These are phyloP conservation scores for Camellia granthamiana DNA, from an alignment of 148 eudicot species.

Conservation along the genomic window DNA sequence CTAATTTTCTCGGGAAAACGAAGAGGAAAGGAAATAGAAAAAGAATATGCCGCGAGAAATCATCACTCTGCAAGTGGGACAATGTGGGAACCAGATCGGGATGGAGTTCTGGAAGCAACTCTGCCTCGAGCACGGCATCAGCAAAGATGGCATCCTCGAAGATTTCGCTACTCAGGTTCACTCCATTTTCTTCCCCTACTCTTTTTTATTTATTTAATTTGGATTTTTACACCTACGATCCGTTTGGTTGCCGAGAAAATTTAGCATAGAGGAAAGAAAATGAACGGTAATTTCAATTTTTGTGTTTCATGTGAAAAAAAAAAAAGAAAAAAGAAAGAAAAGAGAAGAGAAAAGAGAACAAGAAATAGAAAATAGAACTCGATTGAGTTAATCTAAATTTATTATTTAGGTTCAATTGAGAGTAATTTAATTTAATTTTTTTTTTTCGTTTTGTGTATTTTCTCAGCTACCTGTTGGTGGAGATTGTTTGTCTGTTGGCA, in stretches of 20 bases:
- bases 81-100: constrained; percentile 97
- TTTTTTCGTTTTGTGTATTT: too few relatives aligned
- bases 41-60: constrained; percentile 84
- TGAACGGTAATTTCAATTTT: too few relatives aligned
- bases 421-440: too few relatives aligned
- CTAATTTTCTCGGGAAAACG: constrained; percentile 21
- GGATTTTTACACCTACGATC: background rate
- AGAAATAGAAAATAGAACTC: too few relatives aligned
- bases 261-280: background rate
- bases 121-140: constrained; percentile 91
- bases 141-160: constrained; percentile 91
- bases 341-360: background rate
- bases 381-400: too few relatives aligned
- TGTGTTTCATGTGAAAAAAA: background rate
- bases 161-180: constrained; percentile 92
- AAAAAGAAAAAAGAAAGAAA: too few relatives aligned
- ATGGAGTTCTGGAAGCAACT: constrained; percentile 99
- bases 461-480: too few relatives aligned
- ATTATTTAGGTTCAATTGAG: too few relatives aligned
- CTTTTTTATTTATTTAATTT: background rate
- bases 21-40: background rate
- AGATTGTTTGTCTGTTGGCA: too few relatives aligned
- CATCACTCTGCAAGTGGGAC: constrained; percentile 88
- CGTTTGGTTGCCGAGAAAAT: background rate
- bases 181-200: background rate